A percentile compares a stretch with the other conserved stretches of the same genome.
Conservation (phyloP, 257 asterid species). For the Capsicum rhomboideum region DNA sequence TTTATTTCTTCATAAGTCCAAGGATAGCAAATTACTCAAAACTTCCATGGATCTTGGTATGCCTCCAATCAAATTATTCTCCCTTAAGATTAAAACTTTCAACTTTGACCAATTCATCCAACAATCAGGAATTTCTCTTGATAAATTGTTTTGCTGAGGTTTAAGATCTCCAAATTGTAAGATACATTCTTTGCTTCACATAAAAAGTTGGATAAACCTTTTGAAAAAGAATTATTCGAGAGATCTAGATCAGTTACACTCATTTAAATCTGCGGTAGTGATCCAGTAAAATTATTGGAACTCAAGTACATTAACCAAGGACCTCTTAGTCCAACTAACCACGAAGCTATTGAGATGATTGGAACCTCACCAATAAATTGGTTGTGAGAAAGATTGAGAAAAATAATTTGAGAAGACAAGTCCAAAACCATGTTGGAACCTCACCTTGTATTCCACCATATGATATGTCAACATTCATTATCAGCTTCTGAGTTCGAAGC, state of each 20-base stretch:
- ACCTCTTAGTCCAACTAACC: background rate
- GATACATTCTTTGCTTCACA: background rate
- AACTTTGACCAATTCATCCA: constrained; percentile 3
- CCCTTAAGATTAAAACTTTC: background rate
- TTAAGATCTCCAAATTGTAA: background rate
- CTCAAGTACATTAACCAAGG: background rate
- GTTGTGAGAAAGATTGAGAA: background rate
- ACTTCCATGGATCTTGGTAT: constrained; percentile 16
- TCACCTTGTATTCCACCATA: background rate
- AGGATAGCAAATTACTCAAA: background rate
- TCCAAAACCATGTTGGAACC: constrained; percentile 3
- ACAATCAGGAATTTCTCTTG: constrained; percentile 21
- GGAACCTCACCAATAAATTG: background rate
- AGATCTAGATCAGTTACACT: background rate
- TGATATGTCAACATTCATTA: background rate
- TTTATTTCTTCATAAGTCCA: constrained; percentile 4
- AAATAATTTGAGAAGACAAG: background rate
- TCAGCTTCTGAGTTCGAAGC: background rate
- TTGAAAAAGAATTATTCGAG: constrained; percentile 11
- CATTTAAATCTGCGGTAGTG: too few relatives aligned
- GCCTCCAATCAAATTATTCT: constrained; percentile 17
- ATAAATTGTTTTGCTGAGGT: constrained; percentile 6
- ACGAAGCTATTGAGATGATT: background rate
- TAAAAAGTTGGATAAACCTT: background rate
- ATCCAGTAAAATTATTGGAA: too few relatives aligned